Evolutionary conservation across 192 early-diverging fungal species (phyloP).

Genomic region (Umbelopsis sp.): DNA sequence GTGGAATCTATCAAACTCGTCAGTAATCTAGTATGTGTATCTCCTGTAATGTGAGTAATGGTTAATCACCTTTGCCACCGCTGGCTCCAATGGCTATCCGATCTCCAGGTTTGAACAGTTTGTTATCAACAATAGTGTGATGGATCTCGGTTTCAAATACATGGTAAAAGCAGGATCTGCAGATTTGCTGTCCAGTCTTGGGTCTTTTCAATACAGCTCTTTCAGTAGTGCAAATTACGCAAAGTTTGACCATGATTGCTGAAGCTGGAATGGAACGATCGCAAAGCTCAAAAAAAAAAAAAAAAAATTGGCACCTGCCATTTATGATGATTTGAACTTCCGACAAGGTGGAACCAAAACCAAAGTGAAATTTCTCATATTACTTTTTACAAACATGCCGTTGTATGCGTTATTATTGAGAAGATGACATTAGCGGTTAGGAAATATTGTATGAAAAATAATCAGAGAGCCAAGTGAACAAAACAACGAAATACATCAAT

Average conservation of each 20-base stretch:
- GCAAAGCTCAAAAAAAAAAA: neutral
- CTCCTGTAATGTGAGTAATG: neutral
- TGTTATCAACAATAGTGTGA: conserved; percentile 81
- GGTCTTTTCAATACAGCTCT: conserved; percentile 90
- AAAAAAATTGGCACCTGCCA: neutral
- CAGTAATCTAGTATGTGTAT: neutral
- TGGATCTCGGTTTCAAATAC: conserved; percentile 96
- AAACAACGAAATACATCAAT: too few relatives aligned
- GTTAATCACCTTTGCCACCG: conserved; percentile 78
- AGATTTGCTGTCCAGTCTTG: conserved; percentile 88
- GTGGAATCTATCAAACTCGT: conserved; percentile 74
- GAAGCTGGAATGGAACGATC: neutral
- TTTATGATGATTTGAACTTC: too few relatives aligned
- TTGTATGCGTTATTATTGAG: too few relatives aligned
- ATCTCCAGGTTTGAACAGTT: conserved; percentile 85
- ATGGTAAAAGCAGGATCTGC: conserved; percentile 88
- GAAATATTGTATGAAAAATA: too few relatives aligned
- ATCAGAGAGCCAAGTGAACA: too few relatives aligned
- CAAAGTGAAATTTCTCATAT: too few relatives aligned
- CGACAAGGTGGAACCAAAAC: too few relatives aligned
- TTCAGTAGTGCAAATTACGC: conserved; percentile 67
- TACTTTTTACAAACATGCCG: too few relatives aligned
- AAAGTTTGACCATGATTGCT: conserved; percentile 56
- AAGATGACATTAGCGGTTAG: too few relatives aligned
- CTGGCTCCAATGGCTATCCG: conserved; percentile 94